phyloP scores from a whole-genome alignment of 257 asterid species.

The Solanum bulbocastanum region DNA sequence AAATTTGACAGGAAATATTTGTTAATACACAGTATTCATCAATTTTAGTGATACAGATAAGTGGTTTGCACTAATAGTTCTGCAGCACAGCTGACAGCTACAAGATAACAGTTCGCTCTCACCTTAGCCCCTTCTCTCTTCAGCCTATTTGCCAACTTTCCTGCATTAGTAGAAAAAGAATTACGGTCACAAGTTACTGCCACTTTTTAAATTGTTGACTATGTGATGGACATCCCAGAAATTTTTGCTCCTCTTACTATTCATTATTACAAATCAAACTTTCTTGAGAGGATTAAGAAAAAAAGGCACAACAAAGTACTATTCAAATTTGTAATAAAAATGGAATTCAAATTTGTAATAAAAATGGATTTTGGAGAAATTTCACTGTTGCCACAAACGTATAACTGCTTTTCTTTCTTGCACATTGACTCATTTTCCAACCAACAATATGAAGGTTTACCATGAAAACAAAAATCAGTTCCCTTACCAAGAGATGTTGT shows the following conservation, averaged over 20 bases:
- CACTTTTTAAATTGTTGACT: not conserved
- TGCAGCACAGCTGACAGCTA: not conserved
- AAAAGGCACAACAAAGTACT: not conserved
- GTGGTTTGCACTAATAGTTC: not conserved
- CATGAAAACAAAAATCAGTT: not conserved
- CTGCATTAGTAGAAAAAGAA: constrained; percentile 27
- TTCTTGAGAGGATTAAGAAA: not conserved
- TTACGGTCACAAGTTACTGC: not conserved
- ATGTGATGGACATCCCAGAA: not conserved
- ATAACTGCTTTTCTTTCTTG: not conserved
- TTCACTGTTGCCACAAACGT: not conserved
- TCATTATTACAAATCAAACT: not conserved
- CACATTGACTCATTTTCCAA: not conserved
- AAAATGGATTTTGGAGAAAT: not conserved
- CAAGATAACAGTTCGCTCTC: constrained; percentile 6
- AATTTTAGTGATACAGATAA: not conserved
- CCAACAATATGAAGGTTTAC: not conserved
- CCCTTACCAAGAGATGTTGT: constrained; percentile 92
- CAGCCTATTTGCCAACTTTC: constrained; percentile 82
- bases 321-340: not conserved
- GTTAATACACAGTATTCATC: not conserved
- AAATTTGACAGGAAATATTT: not conserved
- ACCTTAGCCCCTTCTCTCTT: constrained; percentile 94
- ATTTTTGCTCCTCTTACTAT: not conserved
- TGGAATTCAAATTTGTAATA: not conserved